Evolutionary conservation across 1,139 yeast genomes (phyloP).

Genomic region (Scheffersomyces titani): DNA sequence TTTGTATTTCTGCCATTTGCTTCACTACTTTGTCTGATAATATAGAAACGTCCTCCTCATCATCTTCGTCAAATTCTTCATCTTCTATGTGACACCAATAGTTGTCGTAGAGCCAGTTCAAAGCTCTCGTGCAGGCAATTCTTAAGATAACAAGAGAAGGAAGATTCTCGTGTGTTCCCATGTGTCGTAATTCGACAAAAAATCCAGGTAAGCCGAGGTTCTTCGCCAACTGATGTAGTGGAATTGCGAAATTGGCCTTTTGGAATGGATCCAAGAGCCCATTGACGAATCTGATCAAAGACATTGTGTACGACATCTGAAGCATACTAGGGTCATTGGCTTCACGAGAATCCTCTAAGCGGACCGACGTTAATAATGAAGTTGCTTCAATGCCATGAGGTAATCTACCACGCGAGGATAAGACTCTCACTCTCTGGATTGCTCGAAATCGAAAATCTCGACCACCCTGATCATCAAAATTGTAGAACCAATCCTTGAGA

Average conservation of each 20-base stretch:
- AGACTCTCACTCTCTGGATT: slow-evolving; percentile 48
- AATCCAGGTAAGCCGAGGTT: slow-evolving; percentile 70
- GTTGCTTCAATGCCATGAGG: slow-evolving; percentile 60
- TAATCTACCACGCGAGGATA: slow-evolving; percentile 40
- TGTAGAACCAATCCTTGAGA: slow-evolving; percentile 62
- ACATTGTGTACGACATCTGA: slow-evolving; percentile 69
- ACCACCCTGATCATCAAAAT: slow-evolving; percentile 19
- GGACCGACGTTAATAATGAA: slow-evolving; percentile 56
- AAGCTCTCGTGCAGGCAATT: slow-evolving; percentile 56
- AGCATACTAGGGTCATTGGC: slow-evolving; percentile 26
- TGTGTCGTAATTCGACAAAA: slow-evolving; percentile 89
- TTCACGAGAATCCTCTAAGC: slow-evolving; percentile 21
- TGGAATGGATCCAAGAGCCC: slow-evolving; percentile 89
- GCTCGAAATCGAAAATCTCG: slow-evolving; percentile 31
- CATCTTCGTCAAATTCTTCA: slow-evolving; percentile 22
- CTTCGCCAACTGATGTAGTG: slow-evolving; percentile 74
- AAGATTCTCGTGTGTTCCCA: slow-evolving; percentile 85
- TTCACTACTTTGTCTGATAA: background rate
- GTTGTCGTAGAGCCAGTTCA: slow-evolving; percentile 71
- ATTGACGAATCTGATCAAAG: slow-evolving; percentile 84
- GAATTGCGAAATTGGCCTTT: slow-evolving; percentile 74
- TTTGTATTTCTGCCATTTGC: background rate
- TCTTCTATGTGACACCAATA: slow-evolving; percentile 64
- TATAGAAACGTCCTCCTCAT: slow-evolving; percentile 14
- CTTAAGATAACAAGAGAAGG: slow-evolving; percentile 74